phyloP scores from a whole-genome alignment of 768 basidiomycete genomes.

The Cyathus striatus region DNA sequence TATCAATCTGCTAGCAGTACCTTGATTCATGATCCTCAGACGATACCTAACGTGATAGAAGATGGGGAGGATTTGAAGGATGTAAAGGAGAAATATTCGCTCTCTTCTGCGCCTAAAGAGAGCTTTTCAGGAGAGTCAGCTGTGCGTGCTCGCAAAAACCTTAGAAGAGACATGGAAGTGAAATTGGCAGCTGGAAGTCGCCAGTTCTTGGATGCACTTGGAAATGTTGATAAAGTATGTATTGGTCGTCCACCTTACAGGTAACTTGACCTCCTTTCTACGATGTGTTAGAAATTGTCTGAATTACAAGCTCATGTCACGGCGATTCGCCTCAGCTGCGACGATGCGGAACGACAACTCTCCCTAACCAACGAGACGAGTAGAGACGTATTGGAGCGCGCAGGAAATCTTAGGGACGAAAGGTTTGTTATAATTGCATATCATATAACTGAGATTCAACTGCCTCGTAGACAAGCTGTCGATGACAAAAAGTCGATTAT shows the following conservation, averaged over 20 bases:
- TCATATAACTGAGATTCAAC: too few relatives aligned
- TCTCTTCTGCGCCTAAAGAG: constrained; percentile 15
- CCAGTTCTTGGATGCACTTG: constrained; percentile 79
- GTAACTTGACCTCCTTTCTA: constrained; percentile 5
- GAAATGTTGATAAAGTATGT: constrained; percentile 87
- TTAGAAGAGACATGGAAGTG: constrained; percentile 81
- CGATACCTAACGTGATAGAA: constrained; percentile 16
- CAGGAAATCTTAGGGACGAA: constrained; percentile 69
- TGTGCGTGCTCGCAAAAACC: constrained; percentile 67
- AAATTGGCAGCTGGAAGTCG: constrained; percentile 79
- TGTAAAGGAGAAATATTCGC: constrained; percentile 19
- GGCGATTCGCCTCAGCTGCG: constrained; percentile 79
- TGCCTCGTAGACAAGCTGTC: constrained; percentile 59
- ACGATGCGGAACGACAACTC: constrained; percentile 77
- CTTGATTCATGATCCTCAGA: too few relatives aligned
- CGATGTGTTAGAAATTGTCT: constrained; percentile 65
- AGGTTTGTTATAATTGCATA: constrained; percentile 59
- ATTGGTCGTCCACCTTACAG: constrained; percentile 1
- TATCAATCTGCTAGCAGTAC: too few relatives aligned
- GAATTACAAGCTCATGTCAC: constrained; percentile 71
- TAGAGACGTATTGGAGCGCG: constrained; percentile 74
- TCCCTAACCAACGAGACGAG: constrained; percentile 73
- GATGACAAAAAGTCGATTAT: constrained; percentile 73
- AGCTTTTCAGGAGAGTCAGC: constrained; percentile 58
- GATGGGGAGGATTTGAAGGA: constrained; percentile 23